Conservation (phyloP, 148 eudicot genomes). For the Vaccinium macrocarpon region DNA sequence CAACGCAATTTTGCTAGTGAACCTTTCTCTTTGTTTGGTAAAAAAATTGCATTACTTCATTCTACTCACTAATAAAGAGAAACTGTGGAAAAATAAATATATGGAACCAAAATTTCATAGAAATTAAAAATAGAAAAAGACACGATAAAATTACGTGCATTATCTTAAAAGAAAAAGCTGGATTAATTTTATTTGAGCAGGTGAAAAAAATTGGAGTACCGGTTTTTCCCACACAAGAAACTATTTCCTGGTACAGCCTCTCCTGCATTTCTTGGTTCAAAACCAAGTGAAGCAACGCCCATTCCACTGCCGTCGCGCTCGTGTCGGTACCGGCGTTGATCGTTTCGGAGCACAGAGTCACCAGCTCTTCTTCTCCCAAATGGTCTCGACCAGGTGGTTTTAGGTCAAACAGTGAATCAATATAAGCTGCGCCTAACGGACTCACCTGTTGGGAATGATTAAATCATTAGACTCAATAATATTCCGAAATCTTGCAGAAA, state of each 20-base stretch:
- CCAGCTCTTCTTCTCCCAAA: conserved; percentile 69
- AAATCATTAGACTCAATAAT: background rate
- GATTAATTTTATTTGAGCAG: too few relatives aligned
- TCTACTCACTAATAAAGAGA: too few relatives aligned
- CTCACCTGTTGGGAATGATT: conserved; percentile 23
- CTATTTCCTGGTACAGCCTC: conserved; percentile 69
- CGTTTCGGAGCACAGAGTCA: conserved; percentile 72
- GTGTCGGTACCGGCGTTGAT: conserved; percentile 96
- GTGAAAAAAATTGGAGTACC: conserved; percentile 14
- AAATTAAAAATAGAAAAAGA: too few relatives aligned
- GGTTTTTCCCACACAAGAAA: conserved; percentile 43
- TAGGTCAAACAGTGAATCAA: conserved; percentile 66
- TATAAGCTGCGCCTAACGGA: conserved; percentile 84
- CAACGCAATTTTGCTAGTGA: too few relatives aligned
- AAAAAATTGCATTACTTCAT: too few relatives aligned
- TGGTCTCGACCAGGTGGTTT: conserved; percentile 44
- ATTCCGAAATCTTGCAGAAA: background rate
- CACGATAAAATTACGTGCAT: too few relatives aligned
- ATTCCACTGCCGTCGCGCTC: conserved; percentile 75
- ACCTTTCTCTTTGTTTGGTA: too few relatives aligned
- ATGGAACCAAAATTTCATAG: too few relatives aligned
- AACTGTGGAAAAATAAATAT: too few relatives aligned
- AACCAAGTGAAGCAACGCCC: conserved; percentile 86
- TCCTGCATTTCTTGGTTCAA: conserved; percentile 74
- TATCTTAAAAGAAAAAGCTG: too few relatives aligned